Evolutionary conservation across 2,329 filamentous ascomycete species (phyloP), one percentile per base, ranked within the genome.

Genomic region (Colletotrichum sp.): DNA sequence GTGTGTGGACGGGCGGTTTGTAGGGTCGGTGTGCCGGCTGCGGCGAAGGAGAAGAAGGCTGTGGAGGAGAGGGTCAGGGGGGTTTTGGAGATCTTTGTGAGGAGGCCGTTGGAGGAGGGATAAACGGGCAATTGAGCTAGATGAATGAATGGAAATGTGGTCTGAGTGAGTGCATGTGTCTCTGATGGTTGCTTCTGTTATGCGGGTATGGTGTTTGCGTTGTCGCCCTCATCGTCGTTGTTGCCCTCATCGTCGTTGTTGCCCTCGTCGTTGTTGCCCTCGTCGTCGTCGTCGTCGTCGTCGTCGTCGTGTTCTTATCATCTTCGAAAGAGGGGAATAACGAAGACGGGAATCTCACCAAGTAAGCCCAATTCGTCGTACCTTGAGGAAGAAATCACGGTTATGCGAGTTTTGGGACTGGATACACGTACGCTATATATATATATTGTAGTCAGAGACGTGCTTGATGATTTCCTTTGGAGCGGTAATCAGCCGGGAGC

Each of bases 51-150:
- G 76, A 90, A 86, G 78, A 92, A 88, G 76, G 84, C 86, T 0
- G 84, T 88, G 16, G 92, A 93, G 78, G 94, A 94, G 73, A 90
- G 91, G 82, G 94, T 92, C 86, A 88, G 89, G 72, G 89, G 89
- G 12, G 85, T 96, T 15, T 82, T 98, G 34, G 94, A 96, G 81
- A 86, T 95, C 32, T 98, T 98, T 77, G 71, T 87, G 71, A 81
- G 82, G 72, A 72, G 70, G 57, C 66, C 76, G 15, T 65, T 78
- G 24, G 72, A 78, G 36, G 76, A 77, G 28, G 75, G 75, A 4
- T 75, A 24, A 13, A 7, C 5, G 24, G 21, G 13, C 34, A 36
- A 6, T n/a, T 24, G 13, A 18, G 7, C n/a, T 21, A 36, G 30
- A 3, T 63, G 4, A 13, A 62, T 18, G 59, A 32, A 34, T 63